These are phyloP conservation scores for Picochlorum sp. DNA, from an alignment of 139 green algal species.

Conservation along the genomic window DNA sequence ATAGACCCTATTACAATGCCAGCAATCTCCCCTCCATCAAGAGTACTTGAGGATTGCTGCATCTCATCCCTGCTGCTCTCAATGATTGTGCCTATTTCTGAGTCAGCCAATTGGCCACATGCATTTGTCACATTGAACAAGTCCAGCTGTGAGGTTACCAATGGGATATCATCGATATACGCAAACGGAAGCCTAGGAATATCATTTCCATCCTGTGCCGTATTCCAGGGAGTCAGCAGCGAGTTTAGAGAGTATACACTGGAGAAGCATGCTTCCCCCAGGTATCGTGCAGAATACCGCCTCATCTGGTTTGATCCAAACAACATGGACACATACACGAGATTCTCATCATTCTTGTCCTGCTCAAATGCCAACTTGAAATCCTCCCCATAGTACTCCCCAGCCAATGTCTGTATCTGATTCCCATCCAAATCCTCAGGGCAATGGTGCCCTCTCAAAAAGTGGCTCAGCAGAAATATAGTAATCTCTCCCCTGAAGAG, in stretches of 20 bases:
- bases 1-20: not conserved
- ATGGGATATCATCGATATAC: not conserved
- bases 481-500: not conserved
- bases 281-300: not conserved
- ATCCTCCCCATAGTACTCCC: constrained; percentile 1
- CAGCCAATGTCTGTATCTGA: not conserved
- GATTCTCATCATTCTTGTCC: not conserved
- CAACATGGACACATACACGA: not conserved
- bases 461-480: not conserved
- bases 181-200: not conserved
- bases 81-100: not conserved
- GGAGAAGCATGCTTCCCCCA: not conserved
- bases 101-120: not conserved
- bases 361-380: not conserved
- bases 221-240: not conserved
- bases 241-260: not conserved
- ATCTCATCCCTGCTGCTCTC: no score
- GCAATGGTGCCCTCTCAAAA: not conserved
- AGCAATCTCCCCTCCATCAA: not conserved
- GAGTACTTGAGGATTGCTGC: no score
- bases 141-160: not conserved
- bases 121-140: not conserved
- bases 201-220: not conserved
- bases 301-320: not conserved
- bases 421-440: constrained; percentile 2